Conservation (phyloP, 352 stramenopile species). For the Halophytophthora batemanensis region DNA sequence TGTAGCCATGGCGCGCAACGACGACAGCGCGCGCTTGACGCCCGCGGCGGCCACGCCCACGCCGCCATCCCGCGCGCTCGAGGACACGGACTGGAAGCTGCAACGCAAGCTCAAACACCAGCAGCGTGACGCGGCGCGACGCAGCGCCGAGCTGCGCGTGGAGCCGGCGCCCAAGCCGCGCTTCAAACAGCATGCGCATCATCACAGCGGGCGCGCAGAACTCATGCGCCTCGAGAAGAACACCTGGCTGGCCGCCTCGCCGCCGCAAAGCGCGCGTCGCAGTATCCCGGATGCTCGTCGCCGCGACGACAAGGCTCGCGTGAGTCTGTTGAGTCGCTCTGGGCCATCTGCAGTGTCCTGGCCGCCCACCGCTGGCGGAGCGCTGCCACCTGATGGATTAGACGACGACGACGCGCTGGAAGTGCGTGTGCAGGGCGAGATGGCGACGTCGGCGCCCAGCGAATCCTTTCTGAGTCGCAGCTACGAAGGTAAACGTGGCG, state of each 20-base stretch:
- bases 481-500: conserved; percentile 36
- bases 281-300: conserved; percentile 35
- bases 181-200: conserved; percentile 39
- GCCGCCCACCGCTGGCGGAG: conserved; percentile 27
- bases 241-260: conserved; percentile 26
- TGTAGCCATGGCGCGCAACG: conserved; percentile 24
- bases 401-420: conserved; percentile 29
- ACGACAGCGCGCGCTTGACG: conserved; percentile 12
- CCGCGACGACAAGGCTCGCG: conserved; percentile 11
- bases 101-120: conserved; percentile 72
- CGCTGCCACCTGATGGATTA: conserved; percentile 13
- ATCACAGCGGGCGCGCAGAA: conserved; percentile 21
- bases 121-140: conserved; percentile 50
- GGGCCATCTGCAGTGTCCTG: conserved; percentile 51
- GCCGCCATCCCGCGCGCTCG: conserved; percentile 9
- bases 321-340: conserved; percentile 38
- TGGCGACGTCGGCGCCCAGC: conserved; percentile 46
- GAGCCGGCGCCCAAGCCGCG: conserved; percentile 17
- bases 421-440: conserved; percentile 1
- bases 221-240: conserved; percentile 38
- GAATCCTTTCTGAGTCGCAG: conserved; percentile 26
- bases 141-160: conserved; percentile 15
- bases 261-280: conserved; percentile 21
- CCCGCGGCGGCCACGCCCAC: not conserved
- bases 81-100: conserved; percentile 49